phyloP scores from a whole-genome alignment of 2,329 filamentous ascomycete genomes.

The Aphanocladium album region DNA sequence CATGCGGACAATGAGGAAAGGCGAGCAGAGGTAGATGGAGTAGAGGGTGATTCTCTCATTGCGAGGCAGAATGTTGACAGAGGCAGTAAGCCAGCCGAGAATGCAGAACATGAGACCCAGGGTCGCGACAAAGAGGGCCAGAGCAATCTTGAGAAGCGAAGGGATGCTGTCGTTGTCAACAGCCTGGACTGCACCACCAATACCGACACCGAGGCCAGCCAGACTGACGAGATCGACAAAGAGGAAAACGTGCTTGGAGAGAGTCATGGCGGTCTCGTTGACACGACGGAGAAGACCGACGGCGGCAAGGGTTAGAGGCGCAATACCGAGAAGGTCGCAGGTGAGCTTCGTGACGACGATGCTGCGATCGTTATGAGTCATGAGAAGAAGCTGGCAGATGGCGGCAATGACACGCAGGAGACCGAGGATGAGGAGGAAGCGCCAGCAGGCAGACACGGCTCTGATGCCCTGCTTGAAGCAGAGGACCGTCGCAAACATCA shows the following conservation, averaged over 20 bases:
- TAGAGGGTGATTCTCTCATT: slow-evolving; percentile 13
- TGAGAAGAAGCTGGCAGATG: slow-evolving; percentile 15
- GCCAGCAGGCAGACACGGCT: slow-evolving; percentile 14
- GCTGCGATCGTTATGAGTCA: slow-evolving; percentile 1
- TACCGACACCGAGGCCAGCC: slow-evolving; percentile 13
- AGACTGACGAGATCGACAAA: slow-evolving; percentile 12
- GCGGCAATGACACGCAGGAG: slow-evolving; percentile 13
- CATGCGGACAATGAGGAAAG: slow-evolving; percentile 16
- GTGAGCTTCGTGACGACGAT: slow-evolving; percentile 14
- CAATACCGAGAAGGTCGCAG: slow-evolving; percentile 16
- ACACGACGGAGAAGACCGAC: slow-evolving; percentile 14
- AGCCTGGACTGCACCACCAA: slow-evolving; percentile 12
- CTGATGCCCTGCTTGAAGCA: slow-evolving; percentile 16
- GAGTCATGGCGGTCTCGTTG: background rate
- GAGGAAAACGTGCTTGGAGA: slow-evolving; percentile 5
- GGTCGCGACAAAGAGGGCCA: slow-evolving; percentile 14
- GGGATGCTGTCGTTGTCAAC: slow-evolving; percentile 12
- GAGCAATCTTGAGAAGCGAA: slow-evolving; percentile 11
- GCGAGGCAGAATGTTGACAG: background rate
- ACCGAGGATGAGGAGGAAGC: slow-evolving; percentile 15
- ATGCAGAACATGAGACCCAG: slow-evolving; percentile 14
- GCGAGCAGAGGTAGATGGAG: slow-evolving; percentile 11
- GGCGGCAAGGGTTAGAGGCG: slow-evolving; percentile 14
- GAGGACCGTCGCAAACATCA: slow-evolving; percentile 10
- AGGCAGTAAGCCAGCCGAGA: slow-evolving; percentile 9